Percentiles rank a stretch among this genome's conserved stretches.
phyloP scores from a whole-genome alignment of 1,284 basidiomycete genomes.

The Flammula alnicola region DNA sequence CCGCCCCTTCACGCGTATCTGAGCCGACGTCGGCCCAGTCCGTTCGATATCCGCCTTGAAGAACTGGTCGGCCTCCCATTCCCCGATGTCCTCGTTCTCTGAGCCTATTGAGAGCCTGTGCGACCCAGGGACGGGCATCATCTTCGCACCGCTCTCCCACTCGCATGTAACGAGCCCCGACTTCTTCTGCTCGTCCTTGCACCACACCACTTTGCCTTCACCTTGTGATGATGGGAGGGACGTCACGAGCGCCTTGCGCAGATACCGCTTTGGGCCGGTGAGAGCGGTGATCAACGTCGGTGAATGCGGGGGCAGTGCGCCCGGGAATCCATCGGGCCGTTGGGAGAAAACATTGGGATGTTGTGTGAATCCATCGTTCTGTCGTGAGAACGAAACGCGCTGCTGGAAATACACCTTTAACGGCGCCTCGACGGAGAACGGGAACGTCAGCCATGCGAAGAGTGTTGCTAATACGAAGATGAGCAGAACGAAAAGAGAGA shows the following conservation, averaged over 20 bases:
- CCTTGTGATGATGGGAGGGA: constrained; percentile 57
- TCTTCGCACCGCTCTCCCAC: constrained; percentile 41
- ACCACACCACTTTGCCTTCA: constrained; percentile 31
- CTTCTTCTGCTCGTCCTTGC: constrained; percentile 28
- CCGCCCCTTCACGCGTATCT: constrained; percentile 51
- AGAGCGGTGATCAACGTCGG: constrained; percentile 43
- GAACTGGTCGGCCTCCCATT: constrained; percentile 30
- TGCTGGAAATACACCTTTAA: constrained; percentile 76
- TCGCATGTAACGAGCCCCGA: constrained; percentile 36
- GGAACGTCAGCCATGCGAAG: constrained; percentile 56
- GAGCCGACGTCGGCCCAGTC: constrained; percentile 44
- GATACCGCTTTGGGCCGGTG: constrained; percentile 49
- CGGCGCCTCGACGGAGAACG: constrained; percentile 63
- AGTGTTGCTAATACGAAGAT: constrained; percentile 50
- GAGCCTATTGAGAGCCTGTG: neutral
- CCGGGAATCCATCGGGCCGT: constrained; percentile 17
- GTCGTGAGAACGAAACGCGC: constrained; percentile 45
- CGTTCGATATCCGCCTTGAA: constrained; percentile 39
- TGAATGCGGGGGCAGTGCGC: neutral
- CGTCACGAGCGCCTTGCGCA: constrained; percentile 49
- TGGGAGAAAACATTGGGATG: neutral
- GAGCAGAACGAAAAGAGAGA: constrained; percentile 46
- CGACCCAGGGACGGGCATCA: constrained; percentile 21
- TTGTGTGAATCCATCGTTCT: too few relatives aligned
- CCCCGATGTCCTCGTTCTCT: neutral